Conservation (phyloP, 495 filamentous ascomycete genomes). For the Talaromyces proteolyticus region DNA sequence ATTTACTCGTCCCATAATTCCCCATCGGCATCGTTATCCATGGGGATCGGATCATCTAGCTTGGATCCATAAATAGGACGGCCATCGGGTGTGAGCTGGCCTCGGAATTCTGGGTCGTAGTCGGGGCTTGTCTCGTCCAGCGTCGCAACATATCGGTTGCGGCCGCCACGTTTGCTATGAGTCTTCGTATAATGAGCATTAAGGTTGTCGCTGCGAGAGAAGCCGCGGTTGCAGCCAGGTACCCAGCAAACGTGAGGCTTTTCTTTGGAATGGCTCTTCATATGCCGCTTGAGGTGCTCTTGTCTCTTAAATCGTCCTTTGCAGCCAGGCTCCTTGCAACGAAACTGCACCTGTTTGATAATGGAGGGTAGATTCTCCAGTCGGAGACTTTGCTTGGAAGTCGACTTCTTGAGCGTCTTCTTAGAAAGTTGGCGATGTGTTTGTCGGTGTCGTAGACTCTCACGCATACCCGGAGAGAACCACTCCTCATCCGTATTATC, state of each 20-base stretch:
- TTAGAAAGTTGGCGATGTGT: constrained; percentile 27
- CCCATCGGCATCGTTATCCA: constrained; percentile 4
- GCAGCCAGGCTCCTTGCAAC: constrained; percentile 42
- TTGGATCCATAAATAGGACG: constrained; percentile 36
- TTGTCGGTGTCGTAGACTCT: constrained; percentile 20
- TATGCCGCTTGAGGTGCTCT: constrained; percentile 62
- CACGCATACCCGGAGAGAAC: constrained; percentile 30
- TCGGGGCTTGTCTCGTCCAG: constrained; percentile 39
- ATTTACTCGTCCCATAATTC: constrained; percentile 7
- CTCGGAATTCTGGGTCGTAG: constrained; percentile 41
- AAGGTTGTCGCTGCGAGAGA: constrained; percentile 43
- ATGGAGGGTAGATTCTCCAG: constrained; percentile 35
- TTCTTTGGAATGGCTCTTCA: constrained; percentile 51
- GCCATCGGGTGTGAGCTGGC: constrained; percentile 36
- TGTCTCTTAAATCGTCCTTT: constrained; percentile 51
- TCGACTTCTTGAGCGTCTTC: constrained; percentile 32
- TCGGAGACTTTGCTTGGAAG: constrained; percentile 31
- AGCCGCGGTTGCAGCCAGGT: constrained; percentile 36
- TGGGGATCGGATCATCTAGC: constrained; percentile 28
- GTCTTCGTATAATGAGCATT: constrained; percentile 45
- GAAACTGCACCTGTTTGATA: constrained; percentile 41
- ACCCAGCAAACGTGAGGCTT: constrained; percentile 47
- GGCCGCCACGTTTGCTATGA: constrained; percentile 42
- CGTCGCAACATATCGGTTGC: constrained; percentile 42
- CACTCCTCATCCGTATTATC: constrained; percentile 36